A percentile compares a stretch with the other conserved stretches of the same genome.
Conservation (phyloP, 306 rosid genomes). For the Cicer chorassanicum region DNA sequence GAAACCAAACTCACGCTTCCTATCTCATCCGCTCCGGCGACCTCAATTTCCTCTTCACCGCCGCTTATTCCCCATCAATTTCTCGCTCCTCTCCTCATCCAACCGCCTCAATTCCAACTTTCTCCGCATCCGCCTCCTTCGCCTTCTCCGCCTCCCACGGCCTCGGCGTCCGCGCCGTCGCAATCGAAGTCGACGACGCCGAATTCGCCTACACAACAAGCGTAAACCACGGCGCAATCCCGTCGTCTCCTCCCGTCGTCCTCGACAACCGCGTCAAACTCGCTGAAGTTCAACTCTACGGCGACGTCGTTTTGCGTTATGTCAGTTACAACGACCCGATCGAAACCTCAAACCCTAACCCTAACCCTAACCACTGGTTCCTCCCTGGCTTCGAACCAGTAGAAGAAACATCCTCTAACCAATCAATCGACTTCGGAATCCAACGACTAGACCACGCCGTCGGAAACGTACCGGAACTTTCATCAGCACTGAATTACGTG, state of each 20-base stretch:
- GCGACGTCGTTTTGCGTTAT: constrained; percentile 86
- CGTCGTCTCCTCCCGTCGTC: constrained; percentile 51
- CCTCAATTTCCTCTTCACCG: constrained; percentile 86
- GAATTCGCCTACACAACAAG: constrained; percentile 63
- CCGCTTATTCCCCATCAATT: constrained; percentile 75
- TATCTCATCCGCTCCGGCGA: constrained; percentile 89
- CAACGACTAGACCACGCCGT: constrained; percentile 89
- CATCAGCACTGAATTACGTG: constrained; percentile 55
- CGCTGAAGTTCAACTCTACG: constrained; percentile 79
- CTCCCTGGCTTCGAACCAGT: constrained; percentile 71
- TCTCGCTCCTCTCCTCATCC: constrained; percentile 41
- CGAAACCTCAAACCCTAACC: constrained; percentile 3
- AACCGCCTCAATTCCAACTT: constrained; percentile 68
- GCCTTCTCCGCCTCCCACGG: constrained; percentile 73
- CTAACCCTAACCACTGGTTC: constrained; percentile 55
- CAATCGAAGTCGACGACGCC: constrained; percentile 75
- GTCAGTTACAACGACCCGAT: constrained; percentile 58
- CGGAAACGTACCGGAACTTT: constrained; percentile 77
- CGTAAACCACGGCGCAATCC: constrained; percentile 66
- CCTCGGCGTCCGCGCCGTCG: constrained; percentile 81
- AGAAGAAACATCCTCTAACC: constrained; percentile 49
- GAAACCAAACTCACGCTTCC: constrained; percentile 77
- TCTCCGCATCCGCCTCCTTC: constrained; percentile 56
- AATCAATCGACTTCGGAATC: constrained; percentile 68
- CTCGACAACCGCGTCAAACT: constrained; percentile 56